A percentile compares a stretch with the other conserved stretches of the same genome.
phyloP scores from a whole-genome alignment of 2,329 filamentous ascomycete genomes.

The Fonsecaea pedrosoi region DNA sequence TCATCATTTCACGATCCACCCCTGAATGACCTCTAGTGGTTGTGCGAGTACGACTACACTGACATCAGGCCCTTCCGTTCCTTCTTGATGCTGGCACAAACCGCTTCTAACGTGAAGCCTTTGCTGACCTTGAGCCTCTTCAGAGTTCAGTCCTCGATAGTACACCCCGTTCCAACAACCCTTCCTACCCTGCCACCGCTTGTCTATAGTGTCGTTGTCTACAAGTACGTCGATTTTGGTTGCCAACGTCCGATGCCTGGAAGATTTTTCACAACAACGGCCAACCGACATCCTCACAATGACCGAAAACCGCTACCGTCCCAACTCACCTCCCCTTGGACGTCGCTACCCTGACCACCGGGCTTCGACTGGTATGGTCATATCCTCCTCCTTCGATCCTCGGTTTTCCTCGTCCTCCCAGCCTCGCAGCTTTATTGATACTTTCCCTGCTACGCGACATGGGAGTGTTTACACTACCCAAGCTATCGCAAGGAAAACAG shows the following conservation, averaged over 20 bases:
- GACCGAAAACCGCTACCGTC: slow-evolving; percentile 36
- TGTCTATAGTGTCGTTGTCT: background rate
- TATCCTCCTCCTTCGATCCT: slow-evolving; percentile 38
- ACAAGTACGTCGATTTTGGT: background rate
- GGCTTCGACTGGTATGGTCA: slow-evolving; percentile 37
- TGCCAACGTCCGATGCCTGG: slow-evolving; percentile 22
- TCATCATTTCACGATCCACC: slow-evolving; percentile 2
- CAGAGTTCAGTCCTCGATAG: background rate
- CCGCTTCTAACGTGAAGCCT: background rate
- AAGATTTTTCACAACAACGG: background rate
- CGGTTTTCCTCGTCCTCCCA: slow-evolving; percentile 28
- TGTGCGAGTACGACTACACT: background rate
- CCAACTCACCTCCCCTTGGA: slow-evolving; percentile 26
- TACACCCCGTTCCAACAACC: background rate
- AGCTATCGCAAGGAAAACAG: slow-evolving; percentile 36
- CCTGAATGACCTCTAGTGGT: background rate
- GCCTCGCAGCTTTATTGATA: slow-evolving; percentile 30
- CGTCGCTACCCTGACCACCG: slow-evolving; percentile 34
- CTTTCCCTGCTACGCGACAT: slow-evolving; percentile 27
- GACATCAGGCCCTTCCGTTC: slow-evolving; percentile 10
- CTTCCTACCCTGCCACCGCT: background rate
- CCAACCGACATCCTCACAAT: slow-evolving; percentile 21
- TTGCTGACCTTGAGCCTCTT: slow-evolving; percentile 1
- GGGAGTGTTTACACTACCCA: slow-evolving; percentile 37
- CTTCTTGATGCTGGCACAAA: background rate